Percentiles rank a stretch among this genome's conserved stretches.
These are phyloP conservation scores for Solanum paucissectum DNA, from an alignment of 257 asterid species.

Conservation along the genomic window DNA sequence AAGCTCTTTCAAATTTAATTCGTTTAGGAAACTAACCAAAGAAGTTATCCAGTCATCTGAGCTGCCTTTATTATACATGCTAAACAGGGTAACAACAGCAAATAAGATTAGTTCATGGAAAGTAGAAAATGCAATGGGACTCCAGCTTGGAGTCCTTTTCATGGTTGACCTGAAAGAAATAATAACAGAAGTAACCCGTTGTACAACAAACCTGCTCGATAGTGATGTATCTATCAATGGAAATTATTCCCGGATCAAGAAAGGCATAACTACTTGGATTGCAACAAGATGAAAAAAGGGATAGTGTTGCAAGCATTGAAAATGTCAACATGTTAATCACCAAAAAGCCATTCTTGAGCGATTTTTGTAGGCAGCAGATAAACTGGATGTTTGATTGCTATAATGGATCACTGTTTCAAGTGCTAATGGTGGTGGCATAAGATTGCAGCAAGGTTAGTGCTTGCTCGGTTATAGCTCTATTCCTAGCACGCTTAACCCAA, in stretches of 20 bases:
- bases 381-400: not conserved
- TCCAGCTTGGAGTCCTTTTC: not conserved
- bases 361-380: not conserved
- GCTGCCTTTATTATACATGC: not conserved
- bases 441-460: slow-evolving; percentile 71
- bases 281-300: not conserved
- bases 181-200: not conserved
- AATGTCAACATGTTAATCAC: not conserved
- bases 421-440: slow-evolving; percentile 65
- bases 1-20: not conserved
- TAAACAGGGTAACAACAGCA: not conserved
- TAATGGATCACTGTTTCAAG: slow-evolving; percentile 13
- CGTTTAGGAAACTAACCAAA: not conserved
- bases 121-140: not conserved
- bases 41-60: not conserved
- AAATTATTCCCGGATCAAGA: not conserved
- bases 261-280: not conserved
- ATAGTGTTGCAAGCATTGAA: not conserved
- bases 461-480: slow-evolving; percentile 75
- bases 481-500: slow-evolving; percentile 68
- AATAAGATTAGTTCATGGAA: not conserved
- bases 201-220: not conserved
- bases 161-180: not conserved
- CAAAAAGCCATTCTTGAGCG: not conserved
- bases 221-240: not conserved